These are phyloP conservation scores for Neurospora tetrasperma DNA, from an alignment of 495 filamentous ascomycete genomes.

Conservation along the genomic window DNA sequence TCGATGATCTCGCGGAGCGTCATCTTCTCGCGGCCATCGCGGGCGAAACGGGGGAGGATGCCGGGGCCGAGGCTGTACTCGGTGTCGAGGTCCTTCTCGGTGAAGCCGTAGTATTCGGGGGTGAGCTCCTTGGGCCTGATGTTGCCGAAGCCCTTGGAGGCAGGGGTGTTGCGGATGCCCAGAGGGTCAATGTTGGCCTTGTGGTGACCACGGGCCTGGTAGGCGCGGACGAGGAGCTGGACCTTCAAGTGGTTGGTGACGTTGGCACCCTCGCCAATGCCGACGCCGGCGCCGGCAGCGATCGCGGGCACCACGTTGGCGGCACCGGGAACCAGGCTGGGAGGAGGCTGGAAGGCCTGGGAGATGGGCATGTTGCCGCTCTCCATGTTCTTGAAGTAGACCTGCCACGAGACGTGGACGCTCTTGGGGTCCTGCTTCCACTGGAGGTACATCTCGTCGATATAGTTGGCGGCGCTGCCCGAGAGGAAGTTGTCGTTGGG, in stretches of 20 bases:
- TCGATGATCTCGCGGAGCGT: conserved; percentile 86
- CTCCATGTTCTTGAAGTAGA: conserved; percentile 99
- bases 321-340: conserved; percentile 73
- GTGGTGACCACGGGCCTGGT: conserved; percentile 96
- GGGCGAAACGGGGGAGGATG: conserved; percentile 89
- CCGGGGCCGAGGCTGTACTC: conserved; percentile 90
- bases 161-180: conserved; percentile 61
- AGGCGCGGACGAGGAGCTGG: conserved; percentile 89
- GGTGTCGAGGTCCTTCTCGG: conserved; percentile 84
- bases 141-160: conserved; percentile 78
- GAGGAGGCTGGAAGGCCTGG: conserved; percentile 91
- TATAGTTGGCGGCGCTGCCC: conserved; percentile 93
- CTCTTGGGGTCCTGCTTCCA: conserved; percentile 91
- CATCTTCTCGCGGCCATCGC: conserved; percentile 85
- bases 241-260: conserved; percentile 97
- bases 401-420: conserved; percentile 97
- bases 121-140: conserved; percentile 85
- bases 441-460: conserved; percentile 98
- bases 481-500: conserved; percentile 90
- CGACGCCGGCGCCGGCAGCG: conserved; percentile 58
- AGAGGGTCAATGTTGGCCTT: conserved; percentile 96
- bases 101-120: conserved; percentile 88
- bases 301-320: conserved; percentile 68
- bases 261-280: conserved; percentile 62
- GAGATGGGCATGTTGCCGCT: conserved; percentile 93